phyloP scores from a whole-genome alignment of 371 early-diverging fungal genomes.

The Lichtheimia corymbifera region DNA sequence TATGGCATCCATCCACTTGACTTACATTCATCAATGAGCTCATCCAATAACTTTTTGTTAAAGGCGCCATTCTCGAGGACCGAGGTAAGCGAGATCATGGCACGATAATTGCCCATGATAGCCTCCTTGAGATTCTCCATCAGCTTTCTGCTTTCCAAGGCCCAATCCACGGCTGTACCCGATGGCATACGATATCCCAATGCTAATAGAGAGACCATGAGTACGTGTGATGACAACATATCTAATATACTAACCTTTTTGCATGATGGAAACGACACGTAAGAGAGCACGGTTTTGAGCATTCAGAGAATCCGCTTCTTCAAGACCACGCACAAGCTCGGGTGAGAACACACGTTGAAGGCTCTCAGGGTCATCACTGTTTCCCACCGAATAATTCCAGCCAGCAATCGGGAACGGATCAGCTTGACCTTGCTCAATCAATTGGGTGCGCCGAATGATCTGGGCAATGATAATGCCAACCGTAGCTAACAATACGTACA shows the following conservation, averaged over 20 bases:
- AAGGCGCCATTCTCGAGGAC: conserved; percentile 57
- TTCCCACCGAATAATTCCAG: conserved; percentile 19
- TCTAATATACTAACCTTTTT: conserved; percentile 42
- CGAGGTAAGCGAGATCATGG: conserved; percentile 51
- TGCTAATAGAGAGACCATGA: conserved; percentile 17
- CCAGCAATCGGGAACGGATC: conserved; percentile 55
- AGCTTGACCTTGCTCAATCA: conserved; percentile 39
- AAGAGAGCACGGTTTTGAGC: conserved; percentile 56
- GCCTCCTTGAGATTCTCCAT: conserved; percentile 65
- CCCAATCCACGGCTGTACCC: conserved; percentile 64
- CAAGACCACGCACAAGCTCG: conserved; percentile 35
- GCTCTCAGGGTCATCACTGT: conserved; percentile 6
- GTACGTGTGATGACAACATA: background rate
- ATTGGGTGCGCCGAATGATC: conserved; percentile 58
- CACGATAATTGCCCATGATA: conserved; percentile 65
- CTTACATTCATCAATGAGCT: conserved; percentile 63
- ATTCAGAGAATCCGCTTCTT: conserved; percentile 47
- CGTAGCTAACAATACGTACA: conserved; percentile 44
- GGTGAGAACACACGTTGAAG: conserved; percentile 17
- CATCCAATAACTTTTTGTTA: conserved; percentile 58
- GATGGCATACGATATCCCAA: conserved; percentile 36
- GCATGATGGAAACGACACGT: conserved; percentile 57
- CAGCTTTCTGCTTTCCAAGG: conserved; percentile 49
- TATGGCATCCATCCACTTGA: background rate
- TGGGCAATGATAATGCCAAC: conserved; percentile 66